Conservation (phyloP, 192 early-diverging fungal genomes). For the Coemansia sp. region DNA sequence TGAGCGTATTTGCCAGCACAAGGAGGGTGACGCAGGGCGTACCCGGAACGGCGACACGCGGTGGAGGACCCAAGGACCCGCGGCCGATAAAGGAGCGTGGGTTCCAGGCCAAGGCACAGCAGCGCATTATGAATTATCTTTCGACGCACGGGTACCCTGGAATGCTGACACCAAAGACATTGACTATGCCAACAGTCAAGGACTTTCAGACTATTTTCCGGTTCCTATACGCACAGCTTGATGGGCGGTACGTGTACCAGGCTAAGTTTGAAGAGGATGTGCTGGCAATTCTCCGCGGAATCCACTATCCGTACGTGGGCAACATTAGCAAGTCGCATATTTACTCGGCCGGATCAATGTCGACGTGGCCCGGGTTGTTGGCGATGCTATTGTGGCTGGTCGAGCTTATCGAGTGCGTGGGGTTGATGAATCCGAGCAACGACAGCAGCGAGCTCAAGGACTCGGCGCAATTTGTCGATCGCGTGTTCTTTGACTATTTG, state of each 20-base stretch:
- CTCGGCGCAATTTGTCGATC: slow-evolving; percentile 62
- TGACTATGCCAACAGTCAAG: slow-evolving; percentile 66
- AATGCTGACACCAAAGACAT: slow-evolving; percentile 58
- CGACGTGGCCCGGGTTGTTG: slow-evolving; percentile 67
- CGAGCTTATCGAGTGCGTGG: slow-evolving; percentile 64
- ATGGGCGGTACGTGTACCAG: slow-evolving; percentile 62
- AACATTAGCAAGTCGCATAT: slow-evolving; percentile 74
- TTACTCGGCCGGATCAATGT: slow-evolving; percentile 65
- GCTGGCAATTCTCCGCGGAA: slow-evolving; percentile 59
- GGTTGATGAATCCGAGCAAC: slow-evolving; percentile 53
- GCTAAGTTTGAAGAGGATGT: slow-evolving; percentile 76
- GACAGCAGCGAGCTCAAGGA: slow-evolving; percentile 44
- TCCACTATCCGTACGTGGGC: slow-evolving; percentile 53
- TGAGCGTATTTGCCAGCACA: slow-evolving; percentile 55
- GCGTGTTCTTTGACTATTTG: slow-evolving; percentile 74
- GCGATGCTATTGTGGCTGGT: slow-evolving; percentile 79
- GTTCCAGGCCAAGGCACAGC: slow-evolving; percentile 62
- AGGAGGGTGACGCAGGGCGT: slow-evolving; percentile 40
- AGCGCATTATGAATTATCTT: slow-evolving; percentile 65
- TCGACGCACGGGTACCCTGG: slow-evolving; percentile 64
- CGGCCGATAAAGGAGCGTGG: slow-evolving; percentile 66
- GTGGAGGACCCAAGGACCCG: slow-evolving; percentile 65
- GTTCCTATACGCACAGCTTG: slow-evolving; percentile 71
- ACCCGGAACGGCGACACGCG: slow-evolving; percentile 43
- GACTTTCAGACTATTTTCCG: slow-evolving; percentile 76